Conservation (phyloP, 1,139 yeast species). For the Scheffersomyces illinoinensis region DNA sequence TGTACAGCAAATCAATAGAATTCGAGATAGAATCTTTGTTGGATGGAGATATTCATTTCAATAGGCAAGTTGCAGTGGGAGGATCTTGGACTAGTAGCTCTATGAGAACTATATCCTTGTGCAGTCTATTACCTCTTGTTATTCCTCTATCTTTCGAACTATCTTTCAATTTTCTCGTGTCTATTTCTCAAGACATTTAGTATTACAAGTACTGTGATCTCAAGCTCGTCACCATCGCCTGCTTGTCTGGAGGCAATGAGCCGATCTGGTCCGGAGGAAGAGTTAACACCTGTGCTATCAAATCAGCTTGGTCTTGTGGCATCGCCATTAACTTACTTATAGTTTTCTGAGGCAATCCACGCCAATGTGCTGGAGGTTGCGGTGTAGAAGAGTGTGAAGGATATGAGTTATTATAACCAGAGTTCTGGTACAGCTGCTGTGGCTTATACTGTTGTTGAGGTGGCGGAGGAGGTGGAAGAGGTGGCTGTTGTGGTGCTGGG, state of each 20-base stretch:
- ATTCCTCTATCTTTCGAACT: background rate
- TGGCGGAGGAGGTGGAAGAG: slow-evolving; percentile 9
- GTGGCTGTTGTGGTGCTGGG: slow-evolving; percentile 18
- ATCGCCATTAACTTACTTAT: slow-evolving; percentile 48
- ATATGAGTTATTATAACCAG: background rate
- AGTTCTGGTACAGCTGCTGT: slow-evolving; percentile 3
- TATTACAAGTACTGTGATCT: slow-evolving; percentile 54
- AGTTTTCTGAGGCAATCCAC: slow-evolving; percentile 49
- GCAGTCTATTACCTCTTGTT: background rate
- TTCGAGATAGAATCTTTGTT: background rate
- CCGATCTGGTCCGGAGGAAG: slow-evolving; percentile 57
- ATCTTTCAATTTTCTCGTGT: background rate
- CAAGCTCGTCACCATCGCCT: slow-evolving; percentile 57
- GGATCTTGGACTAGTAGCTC: no score
- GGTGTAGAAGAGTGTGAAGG: slow-evolving; percentile 6
- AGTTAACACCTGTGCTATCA: slow-evolving; percentile 64
- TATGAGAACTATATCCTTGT: no score
- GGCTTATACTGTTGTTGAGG: slow-evolving; percentile 3
- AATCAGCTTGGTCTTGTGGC: slow-evolving; percentile 59
- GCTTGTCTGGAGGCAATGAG: slow-evolving; percentile 60
- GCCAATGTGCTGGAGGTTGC: slow-evolving; percentile 36
- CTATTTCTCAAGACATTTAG: background rate
- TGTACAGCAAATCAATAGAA: background rate
- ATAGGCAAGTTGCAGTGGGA: no score
- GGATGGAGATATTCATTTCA: background rate